Evolutionary conservation across 768 basidiomycete genomes (phyloP).

Genomic region (Pholiota molesta): DNA sequence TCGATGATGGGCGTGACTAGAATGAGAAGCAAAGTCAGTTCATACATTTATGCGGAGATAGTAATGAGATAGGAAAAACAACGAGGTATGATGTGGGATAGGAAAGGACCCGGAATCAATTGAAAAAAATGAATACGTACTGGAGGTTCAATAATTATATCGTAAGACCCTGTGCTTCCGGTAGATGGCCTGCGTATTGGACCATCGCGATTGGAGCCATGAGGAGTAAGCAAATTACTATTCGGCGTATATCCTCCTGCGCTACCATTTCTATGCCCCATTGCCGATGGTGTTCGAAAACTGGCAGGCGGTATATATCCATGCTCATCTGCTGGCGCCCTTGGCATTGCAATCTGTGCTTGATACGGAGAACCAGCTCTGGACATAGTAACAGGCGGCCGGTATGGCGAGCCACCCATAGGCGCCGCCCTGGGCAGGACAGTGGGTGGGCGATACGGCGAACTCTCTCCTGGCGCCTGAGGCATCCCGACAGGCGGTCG

Average conservation of each 20-base stretch:
- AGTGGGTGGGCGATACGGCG: not conserved
- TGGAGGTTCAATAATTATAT: slow-evolving; percentile 25
- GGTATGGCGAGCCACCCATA: not conserved
- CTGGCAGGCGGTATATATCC: slow-evolving; percentile 4
- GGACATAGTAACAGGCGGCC: not conserved
- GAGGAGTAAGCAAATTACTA: slow-evolving; percentile 2
- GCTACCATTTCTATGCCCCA: not conserved
- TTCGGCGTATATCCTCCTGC: not conserved
- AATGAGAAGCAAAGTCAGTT: slow-evolving; percentile 3
- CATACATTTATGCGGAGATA: not conserved
- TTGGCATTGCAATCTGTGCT: not conserved
- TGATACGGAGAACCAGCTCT: not conserved
- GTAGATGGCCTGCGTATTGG: slow-evolving; percentile 13
- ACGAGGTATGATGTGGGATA: not conserved
- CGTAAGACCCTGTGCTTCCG: slow-evolving; percentile 21
- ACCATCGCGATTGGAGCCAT: slow-evolving; percentile 11
- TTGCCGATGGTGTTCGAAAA: not conserved
- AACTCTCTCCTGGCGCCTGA: not conserved
- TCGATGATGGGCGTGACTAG: slow-evolving; percentile 23
- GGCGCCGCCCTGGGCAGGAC: slow-evolving; percentile 1
- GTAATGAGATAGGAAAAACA: not conserved
- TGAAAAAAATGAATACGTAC: slow-evolving; percentile 17
- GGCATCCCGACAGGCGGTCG: not conserved
- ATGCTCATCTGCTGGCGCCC: not conserved
- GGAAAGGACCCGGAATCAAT: not conserved